A percentile compares a stretch with the other conserved stretches of the same genome.
phyloP scores from a whole-genome alignment of 768 basidiomycete genomes.

The Leccinum subgranulosum region DNA sequence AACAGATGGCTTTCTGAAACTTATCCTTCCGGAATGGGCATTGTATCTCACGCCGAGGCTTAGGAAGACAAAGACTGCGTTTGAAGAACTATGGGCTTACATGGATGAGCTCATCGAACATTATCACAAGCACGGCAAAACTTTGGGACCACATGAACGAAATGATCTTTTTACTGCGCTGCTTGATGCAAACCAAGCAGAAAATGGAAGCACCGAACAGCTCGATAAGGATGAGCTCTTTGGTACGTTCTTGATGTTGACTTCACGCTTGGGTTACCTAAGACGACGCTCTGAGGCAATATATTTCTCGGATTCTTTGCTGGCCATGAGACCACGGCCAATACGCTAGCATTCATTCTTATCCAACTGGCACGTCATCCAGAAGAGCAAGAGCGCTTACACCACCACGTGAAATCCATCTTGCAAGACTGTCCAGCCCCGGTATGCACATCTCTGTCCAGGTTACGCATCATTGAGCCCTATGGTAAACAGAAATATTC shows the following conservation, averaged over 20 bases:
- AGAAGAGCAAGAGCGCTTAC: background rate
- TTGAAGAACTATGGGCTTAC: background rate
- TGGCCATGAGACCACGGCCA: background rate
- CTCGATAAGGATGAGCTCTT: background rate
- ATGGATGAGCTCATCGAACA: background rate
- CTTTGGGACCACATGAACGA: background rate
- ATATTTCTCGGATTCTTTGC: background rate
- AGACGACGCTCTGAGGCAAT: background rate
- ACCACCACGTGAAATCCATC: background rate
- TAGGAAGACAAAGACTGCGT: background rate
- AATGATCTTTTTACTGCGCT: background rate
- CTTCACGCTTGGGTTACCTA: background rate
- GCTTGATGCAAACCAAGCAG: background rate
- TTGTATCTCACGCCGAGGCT: background rate
- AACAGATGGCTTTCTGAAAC: background rate
- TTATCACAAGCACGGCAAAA: background rate
- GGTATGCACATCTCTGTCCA: background rate
- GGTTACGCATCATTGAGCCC: background rate
- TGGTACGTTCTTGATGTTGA: background rate
- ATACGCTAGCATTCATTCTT: background rate
- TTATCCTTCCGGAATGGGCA: background rate
- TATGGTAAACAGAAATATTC: background rate
- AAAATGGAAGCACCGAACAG: background rate
- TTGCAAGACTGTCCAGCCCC: background rate
- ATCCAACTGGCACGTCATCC: background rate